Evolutionary conservation across 2,329 filamentous ascomycete genomes (phyloP).

Genomic region (Kalmusia sp.): DNA sequence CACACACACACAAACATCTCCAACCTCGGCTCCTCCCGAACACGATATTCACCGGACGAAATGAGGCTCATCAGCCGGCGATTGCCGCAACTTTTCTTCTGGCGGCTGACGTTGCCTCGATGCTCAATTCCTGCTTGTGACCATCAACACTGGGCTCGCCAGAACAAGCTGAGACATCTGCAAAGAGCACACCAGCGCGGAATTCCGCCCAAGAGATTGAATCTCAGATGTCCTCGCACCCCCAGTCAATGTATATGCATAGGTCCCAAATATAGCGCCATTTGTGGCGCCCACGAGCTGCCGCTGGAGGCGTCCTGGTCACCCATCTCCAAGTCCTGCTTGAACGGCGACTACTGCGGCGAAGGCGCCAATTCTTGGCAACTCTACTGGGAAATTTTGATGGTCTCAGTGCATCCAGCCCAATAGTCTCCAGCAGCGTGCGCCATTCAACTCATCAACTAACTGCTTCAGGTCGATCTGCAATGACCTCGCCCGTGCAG

Average conservation of each 20-base stretch:
- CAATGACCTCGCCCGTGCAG: constrained; percentile 1
- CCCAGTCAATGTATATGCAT: background rate
- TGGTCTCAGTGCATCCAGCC: constrained; percentile 1
- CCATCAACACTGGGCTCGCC: background rate
- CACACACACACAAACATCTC: no score
- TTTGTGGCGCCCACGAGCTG: constrained; percentile 9
- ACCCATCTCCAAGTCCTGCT: background rate
- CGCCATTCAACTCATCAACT: constrained; percentile 9
- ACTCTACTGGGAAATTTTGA: constrained; percentile 8
- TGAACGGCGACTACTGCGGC: constrained; percentile 22
- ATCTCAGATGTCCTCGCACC: background rate
- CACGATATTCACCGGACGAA: constrained; percentile 1
- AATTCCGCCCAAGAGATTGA: background rate
- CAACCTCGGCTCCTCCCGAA: constrained; percentile 3
- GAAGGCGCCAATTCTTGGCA: constrained; percentile 6
- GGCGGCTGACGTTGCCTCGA: background rate
- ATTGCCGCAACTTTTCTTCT: background rate
- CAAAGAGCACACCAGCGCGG: background rate
- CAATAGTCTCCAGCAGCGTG: constrained; percentile 4
- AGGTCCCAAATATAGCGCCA: constrained; percentile 1
- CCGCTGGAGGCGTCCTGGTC: constrained; percentile 2
- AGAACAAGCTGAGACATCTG: background rate
- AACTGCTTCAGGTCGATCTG: constrained; percentile 13
- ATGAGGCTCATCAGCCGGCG: background rate
- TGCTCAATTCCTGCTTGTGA: no score